Conservation (phyloP, 495 filamentous ascomycete species). For the Hypomontagnella monticulosa region DNA sequence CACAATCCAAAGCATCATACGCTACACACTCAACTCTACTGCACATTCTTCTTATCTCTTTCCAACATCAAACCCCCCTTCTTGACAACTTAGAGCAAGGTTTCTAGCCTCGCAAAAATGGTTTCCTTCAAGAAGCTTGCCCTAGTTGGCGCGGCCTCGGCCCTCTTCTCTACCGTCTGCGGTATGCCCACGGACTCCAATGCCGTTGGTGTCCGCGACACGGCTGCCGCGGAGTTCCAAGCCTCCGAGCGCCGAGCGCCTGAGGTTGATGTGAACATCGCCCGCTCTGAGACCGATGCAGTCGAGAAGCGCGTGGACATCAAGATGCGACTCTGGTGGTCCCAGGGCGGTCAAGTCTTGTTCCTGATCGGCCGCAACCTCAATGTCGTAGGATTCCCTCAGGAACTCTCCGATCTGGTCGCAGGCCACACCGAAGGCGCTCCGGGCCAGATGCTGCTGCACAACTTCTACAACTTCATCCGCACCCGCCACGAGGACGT, state of each 20-base stretch:
- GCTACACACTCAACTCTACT: neutral
- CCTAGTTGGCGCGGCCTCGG: neutral
- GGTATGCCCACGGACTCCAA: neutral
- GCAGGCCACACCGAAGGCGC: neutral
- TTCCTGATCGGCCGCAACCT: neutral
- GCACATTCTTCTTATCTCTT: neutral
- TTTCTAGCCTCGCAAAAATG: neutral
- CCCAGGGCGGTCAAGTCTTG: neutral
- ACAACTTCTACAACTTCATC: neutral
- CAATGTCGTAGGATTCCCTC: neutral
- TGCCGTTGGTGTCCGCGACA: neutral
- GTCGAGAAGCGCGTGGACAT: neutral
- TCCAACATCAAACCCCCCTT: neutral
- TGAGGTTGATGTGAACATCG: neutral
- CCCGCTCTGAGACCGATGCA: neutral
- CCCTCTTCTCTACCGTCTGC: neutral
- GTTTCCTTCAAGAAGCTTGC: conserved; percentile 1
- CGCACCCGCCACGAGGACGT: neutral
- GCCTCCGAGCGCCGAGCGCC: too few species aligned
- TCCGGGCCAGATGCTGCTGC: neutral
- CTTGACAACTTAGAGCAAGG: neutral
- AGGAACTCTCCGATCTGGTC: neutral
- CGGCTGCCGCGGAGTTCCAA: neutral
- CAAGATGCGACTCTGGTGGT: neutral
- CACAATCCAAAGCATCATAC: too few species aligned